Conservation (phyloP, 202 grass and related monocot genomes). For the Panicum virgatum region DNA sequence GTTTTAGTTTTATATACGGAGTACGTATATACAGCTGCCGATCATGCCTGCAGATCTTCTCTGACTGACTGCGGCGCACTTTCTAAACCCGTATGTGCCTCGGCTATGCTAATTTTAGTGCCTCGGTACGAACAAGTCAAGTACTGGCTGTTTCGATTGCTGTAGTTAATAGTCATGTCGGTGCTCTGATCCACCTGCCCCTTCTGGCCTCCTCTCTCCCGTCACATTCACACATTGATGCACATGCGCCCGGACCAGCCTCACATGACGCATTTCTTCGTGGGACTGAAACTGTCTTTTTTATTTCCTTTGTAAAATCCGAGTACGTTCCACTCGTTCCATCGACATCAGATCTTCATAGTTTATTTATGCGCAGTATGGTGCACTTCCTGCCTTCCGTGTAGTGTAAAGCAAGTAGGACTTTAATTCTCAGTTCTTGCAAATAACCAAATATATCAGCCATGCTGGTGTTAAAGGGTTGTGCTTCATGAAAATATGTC, state of each 20-base stretch:
- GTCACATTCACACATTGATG: constrained; percentile 14
- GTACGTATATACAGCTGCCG: not conserved
- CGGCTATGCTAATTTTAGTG: constrained; percentile 24
- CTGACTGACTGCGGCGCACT: not conserved
- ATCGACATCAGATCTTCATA: not conserved
- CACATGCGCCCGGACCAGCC: not conserved
- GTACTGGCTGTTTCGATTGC: not conserved
- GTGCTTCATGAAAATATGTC: not conserved
- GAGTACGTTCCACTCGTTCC: not conserved
- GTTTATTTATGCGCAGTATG: not conserved
- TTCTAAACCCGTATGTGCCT: not conserved
- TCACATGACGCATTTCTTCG: not conserved
- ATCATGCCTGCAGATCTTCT: constrained; percentile 28
- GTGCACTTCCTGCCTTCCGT: constrained; percentile 24
- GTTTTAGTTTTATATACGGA: not conserved
- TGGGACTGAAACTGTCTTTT: not conserved
- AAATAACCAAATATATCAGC: not conserved
- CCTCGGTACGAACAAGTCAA: constrained; percentile 25
- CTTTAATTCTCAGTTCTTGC: not conserved
- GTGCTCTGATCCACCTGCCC: constrained; percentile 17
- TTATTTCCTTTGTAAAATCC: not conserved
- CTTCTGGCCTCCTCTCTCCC: not conserved
- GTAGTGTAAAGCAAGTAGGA: too few species aligned
- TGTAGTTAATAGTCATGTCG: constrained; percentile 39
- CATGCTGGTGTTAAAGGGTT: constrained; percentile 26